phyloP scores from a whole-genome alignment of 208 protist species.

The Trypanosoma rangeli region DNA sequence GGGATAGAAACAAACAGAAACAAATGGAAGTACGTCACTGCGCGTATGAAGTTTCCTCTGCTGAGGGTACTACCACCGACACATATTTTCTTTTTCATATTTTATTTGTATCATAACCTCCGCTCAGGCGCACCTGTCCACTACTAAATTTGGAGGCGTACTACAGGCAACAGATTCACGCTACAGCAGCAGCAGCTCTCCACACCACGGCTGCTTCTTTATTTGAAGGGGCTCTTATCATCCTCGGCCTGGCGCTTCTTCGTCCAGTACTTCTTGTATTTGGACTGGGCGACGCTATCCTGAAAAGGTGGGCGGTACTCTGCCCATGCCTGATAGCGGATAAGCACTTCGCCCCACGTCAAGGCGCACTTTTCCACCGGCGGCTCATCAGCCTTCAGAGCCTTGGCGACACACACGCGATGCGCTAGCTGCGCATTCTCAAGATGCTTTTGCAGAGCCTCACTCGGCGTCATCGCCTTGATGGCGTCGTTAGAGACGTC shows the following conservation, averaged over 20 bases:
- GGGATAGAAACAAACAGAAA: too few relatives aligned
- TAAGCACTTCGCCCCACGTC: slow-evolving; percentile 88
- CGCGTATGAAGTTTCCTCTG: too few relatives aligned
- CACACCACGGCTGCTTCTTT: neutral
- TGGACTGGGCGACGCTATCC: slow-evolving; percentile 59
- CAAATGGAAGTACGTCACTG: too few relatives aligned
- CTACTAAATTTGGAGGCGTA: slow-evolving; percentile 2
- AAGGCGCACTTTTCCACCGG: slow-evolving; percentile 85
- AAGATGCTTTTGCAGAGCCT: slow-evolving; percentile 85
- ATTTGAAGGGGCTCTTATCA: slow-evolving; percentile 41
- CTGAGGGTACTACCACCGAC: too few relatives aligned
- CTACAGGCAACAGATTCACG: neutral
- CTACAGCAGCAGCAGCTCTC: neutral
- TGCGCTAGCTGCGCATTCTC: slow-evolving; percentile 90
- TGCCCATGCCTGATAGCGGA: slow-evolving; percentile 87
- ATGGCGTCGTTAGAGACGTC: slow-evolving; percentile 83
- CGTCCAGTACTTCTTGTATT: slow-evolving; percentile 87
- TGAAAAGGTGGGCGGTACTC: slow-evolving; percentile 87
- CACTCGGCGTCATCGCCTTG: slow-evolving; percentile 63
- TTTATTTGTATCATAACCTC: too few relatives aligned
- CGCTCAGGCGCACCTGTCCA: neutral
- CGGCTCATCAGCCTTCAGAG: slow-evolving; percentile 63
- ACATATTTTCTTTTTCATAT: too few relatives aligned
- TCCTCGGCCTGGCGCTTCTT: slow-evolving; percentile 76
- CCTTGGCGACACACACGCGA: slow-evolving; percentile 86